phyloP scores from a whole-genome alignment of 1,139 yeast genomes.

The Blastobotrys indianensis region DNA sequence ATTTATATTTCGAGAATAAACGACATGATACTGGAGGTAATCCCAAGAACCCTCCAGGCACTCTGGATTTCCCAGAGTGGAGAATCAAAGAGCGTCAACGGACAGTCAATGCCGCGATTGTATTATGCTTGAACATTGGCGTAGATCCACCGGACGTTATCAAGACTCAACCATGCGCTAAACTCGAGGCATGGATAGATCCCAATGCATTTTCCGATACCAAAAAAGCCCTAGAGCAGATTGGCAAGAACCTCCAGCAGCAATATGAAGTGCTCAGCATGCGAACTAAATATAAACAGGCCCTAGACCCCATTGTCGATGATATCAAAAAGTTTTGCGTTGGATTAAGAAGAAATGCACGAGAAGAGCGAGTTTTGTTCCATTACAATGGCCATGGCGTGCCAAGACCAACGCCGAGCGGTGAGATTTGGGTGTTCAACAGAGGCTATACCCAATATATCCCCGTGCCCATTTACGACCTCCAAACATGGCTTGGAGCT shows the following conservation, averaged over 20 bases:
- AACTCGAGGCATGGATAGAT: conserved; percentile 89
- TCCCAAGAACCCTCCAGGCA: conserved; percentile 52
- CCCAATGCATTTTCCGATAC: conserved; percentile 80
- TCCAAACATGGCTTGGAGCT: conserved; percentile 97
- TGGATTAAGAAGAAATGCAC: conserved; percentile 80
- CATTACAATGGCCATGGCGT: conserved; percentile 99
- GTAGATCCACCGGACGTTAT: conserved; percentile 97
- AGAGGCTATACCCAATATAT: conserved; percentile 95
- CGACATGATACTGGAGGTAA: conserved; percentile 88
- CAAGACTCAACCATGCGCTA: conserved; percentile 92
- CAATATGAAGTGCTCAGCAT: conserved; percentile 88
- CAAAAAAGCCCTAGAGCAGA: conserved; percentile 85
- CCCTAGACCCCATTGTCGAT: conserved; percentile 91
- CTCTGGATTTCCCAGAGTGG: conserved; percentile 65
- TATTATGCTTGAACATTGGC: conserved; percentile 83
- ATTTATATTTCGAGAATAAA: conserved; percentile 80
- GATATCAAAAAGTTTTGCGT: conserved; percentile 91
- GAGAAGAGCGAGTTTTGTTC: conserved; percentile 77
- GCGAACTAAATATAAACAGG: conserved; percentile 84
- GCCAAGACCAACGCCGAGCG: conserved; percentile 93
- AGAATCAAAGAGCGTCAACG: conserved; percentile 87
- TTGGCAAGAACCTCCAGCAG: conserved; percentile 79
- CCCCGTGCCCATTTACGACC: conserved; percentile 86
- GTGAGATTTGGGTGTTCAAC: conserved; percentile 99
- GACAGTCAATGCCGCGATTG: conserved; percentile 91